phyloP scores from a whole-genome alignment of 176 grass and related monocot species.

The Bonia amplexicaulis region DNA sequence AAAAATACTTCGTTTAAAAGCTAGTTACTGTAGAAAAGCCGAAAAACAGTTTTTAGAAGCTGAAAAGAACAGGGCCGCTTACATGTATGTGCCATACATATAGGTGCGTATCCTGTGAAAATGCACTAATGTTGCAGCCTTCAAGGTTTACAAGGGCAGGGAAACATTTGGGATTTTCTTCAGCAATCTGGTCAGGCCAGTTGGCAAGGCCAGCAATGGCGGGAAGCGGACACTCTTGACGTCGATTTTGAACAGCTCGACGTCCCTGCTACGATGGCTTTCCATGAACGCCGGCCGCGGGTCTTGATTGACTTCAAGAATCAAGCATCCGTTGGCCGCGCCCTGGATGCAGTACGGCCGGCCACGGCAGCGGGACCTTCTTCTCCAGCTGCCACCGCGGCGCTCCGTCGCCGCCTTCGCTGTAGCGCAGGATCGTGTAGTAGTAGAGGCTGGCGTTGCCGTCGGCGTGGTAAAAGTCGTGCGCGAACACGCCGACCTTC shows the following conservation, averaged over 20 bases:
- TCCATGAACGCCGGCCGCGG: background rate
- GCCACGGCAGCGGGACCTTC: constrained; percentile 29
- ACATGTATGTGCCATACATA: background rate
- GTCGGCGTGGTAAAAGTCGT: constrained; percentile 34
- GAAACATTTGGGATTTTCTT: background rate
- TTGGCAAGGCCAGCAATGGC: constrained; percentile 34
- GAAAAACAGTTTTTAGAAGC: too few species aligned
- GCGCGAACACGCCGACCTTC: constrained; percentile 36
- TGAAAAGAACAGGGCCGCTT: too few species aligned
- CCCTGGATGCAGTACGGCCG: constrained; percentile 17
- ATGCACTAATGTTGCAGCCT: background rate
- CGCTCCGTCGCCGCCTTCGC: too few species aligned
- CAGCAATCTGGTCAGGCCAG: background rate
- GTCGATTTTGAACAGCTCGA: constrained; percentile 38
- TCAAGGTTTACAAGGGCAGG: background rate
- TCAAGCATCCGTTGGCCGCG: constrained; percentile 26
- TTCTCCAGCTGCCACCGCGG: constrained; percentile 28
- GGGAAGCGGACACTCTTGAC: constrained; percentile 12
- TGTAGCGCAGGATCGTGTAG: constrained; percentile 13
- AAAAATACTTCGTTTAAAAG: too few species aligned
- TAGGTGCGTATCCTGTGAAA: background rate
- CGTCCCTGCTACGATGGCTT: constrained; percentile 2
- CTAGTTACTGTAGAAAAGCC: too few species aligned
- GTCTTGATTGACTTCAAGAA: constrained; percentile 22
- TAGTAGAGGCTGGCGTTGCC: constrained; percentile 31